A percentile compares a stretch with the other conserved stretches of the same genome.
These are phyloP conservation scores for Cercospora brassicicola DNA, from an alignment of 2,329 filamentous ascomycete genomes.

Conservation along the genomic window DNA sequence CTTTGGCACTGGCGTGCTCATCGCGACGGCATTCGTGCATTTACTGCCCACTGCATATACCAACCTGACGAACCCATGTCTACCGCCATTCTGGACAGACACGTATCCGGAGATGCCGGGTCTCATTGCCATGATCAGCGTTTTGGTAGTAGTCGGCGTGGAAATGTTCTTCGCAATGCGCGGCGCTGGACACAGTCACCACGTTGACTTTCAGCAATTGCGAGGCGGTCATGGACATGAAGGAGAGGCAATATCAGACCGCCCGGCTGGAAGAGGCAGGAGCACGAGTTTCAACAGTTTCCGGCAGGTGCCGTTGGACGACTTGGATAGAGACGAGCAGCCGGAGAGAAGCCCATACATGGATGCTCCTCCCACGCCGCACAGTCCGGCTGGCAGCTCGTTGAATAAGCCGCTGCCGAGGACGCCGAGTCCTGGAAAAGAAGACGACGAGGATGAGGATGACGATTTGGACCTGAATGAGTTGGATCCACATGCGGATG, in stretches of 20 bases:
- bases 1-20: conserved; percentile 59
- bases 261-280: conserved; percentile 19
- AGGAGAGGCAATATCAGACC: conserved; percentile 17
- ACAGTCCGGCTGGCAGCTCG: conserved; percentile 12
- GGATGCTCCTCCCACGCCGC: conserved; percentile 21
- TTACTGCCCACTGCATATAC: conserved; percentile 64
- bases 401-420: conserved; percentile 38
- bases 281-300: conserved; percentile 34
- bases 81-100: conserved; percentile 75
- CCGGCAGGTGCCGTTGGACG: conserved; percentile 29
- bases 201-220: conserved; percentile 40
- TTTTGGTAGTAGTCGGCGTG: conserved; percentile 77
- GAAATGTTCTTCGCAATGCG: conserved; percentile 85
- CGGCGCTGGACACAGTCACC: conserved; percentile 61
- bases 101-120: conserved; percentile 79
- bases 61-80: conserved; percentile 62
- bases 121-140: conserved; percentile 76
- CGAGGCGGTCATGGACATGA: conserved; percentile 24
- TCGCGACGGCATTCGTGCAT: conserved; percentile 60
- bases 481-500: conserved; percentile 31
- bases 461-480: conserved; percentile 41
- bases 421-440: conserved; percentile 21
- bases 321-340: conserved; percentile 19
- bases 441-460: conserved; percentile 28
- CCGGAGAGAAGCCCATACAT: conserved; percentile 26